Base-by-base conservation (phyloP, 768 basidiomycete species). In the Amanita phalloides region DNA sequence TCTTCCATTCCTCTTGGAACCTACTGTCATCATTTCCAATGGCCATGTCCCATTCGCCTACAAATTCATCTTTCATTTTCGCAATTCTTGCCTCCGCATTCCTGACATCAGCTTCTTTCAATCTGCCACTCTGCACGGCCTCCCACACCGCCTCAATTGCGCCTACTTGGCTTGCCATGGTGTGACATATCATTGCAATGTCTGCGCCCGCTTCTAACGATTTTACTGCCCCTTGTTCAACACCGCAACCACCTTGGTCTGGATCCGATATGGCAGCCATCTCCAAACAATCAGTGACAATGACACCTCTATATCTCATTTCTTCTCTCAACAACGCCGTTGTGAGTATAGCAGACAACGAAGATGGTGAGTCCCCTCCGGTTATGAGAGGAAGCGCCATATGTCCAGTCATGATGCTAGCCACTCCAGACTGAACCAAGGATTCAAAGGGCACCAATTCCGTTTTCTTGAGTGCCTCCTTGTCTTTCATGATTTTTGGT, bases 211-310 rank as follows among this genome's bases (percentile, higher is more conserved):
- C 84, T 45, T 68, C 66, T 39, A 86, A 59, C 4, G 78, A 75
- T 53, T 70, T 61, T 14, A 84, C 72, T 0, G 82, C 79, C 4
- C 81, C 83, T 37, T 68, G 69, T 50, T 74, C 71, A 3, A 73
- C 66, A 5, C 79, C 79, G 54, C 66, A 67, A 14, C 67, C 70
- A 4, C 72, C 73, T 48, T 68, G 64, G 9, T 71, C 67, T 14
- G 67, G 66, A 26, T 73, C 69, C 0, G 78, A 73, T 13, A 86
- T 75, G 9, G 86, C 84, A 45, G 81, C 81, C 85, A 88, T 86
- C 65, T 86, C 84, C 21, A 87, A 65, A 58, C 85, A 86, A 60
- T 86, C 85, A 1, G 85, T 86, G 26, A 86, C 83, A 20, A 84
- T 63, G 35, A 86, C 74, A 0, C 83, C 83, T 3, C 67, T 45